Conservation (phyloP, 2,329 filamentous ascomycete species). For the Fusarium longipes region DNA sequence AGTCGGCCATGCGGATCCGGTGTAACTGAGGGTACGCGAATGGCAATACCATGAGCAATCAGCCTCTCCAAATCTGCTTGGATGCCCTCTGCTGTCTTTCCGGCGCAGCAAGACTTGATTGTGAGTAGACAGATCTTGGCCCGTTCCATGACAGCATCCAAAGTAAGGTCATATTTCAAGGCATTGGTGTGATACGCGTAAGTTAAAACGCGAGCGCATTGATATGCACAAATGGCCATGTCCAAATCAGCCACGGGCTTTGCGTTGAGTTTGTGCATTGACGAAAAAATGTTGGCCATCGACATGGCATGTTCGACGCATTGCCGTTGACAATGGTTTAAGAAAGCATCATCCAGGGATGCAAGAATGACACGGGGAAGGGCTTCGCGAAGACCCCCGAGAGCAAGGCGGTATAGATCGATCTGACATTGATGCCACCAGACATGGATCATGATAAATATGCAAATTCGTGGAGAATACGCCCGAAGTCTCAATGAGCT, state of each 20-base stretch:
- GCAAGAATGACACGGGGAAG: slow-evolving; percentile 58
- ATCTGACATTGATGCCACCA: slow-evolving; percentile 70
- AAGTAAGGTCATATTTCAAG: slow-evolving; percentile 57
- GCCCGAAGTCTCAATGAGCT: slow-evolving; percentile 66
- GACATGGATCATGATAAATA: slow-evolving; percentile 70
- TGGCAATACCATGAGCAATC: slow-evolving; percentile 58
- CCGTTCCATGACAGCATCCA: slow-evolving; percentile 61
- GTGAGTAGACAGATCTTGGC: slow-evolving; percentile 63
- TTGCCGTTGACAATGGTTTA: slow-evolving; percentile 61
- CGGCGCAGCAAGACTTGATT: slow-evolving; percentile 62
- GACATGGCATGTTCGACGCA: slow-evolving; percentile 66
- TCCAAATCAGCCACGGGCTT: slow-evolving; percentile 66
- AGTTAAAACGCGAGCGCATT: slow-evolving; percentile 65
- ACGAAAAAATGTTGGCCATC: slow-evolving; percentile 66
- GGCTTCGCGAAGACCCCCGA: slow-evolving; percentile 64
- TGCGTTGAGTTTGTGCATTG: slow-evolving; percentile 62
- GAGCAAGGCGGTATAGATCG: slow-evolving; percentile 65
- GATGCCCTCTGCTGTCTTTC: slow-evolving; percentile 62
- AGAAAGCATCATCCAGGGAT: slow-evolving; percentile 61
- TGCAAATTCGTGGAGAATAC: slow-evolving; percentile 67
- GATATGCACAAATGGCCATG: slow-evolving; percentile 65
- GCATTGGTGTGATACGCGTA: slow-evolving; percentile 61
- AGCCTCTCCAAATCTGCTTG: slow-evolving; percentile 63
- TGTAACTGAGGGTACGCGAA: slow-evolving; percentile 38
- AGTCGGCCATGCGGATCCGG: slow-evolving; percentile 34